A percentile compares a stretch with the other conserved stretches of the same genome.
phyloP scores from a whole-genome alignment of 345 rosid species.

The Melastoma malabathricum region DNA sequence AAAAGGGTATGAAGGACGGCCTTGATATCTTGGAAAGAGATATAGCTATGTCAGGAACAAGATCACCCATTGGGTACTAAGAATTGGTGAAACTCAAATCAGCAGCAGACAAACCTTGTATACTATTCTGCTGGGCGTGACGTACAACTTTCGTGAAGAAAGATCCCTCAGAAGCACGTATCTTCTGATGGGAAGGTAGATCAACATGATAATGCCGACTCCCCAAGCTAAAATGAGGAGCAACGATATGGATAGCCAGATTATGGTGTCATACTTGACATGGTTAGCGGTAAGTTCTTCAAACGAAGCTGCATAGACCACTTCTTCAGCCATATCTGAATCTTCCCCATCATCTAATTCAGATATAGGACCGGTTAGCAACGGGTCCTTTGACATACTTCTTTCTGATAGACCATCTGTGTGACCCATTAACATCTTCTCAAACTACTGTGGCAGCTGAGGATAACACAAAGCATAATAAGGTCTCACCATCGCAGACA shows the following conservation, averaged over 20 bases:
- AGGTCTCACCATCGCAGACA: too few species aligned
- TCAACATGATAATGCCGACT: conserved; percentile 53
- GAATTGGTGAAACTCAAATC: background rate
- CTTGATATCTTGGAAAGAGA: conserved; percentile 35
- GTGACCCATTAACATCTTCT: conserved; percentile 42
- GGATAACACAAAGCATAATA: too few species aligned
- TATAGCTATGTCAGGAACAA: too few species aligned
- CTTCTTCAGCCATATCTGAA: conserved; percentile 21
- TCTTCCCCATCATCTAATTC: conserved; percentile 24
- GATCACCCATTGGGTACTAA: background rate
- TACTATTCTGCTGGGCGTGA: conserved; percentile 46
- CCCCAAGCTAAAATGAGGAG: conserved; percentile 75
- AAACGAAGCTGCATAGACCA: conserved; percentile 43
- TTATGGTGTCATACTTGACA: conserved; percentile 42
- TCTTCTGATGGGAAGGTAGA: conserved; percentile 48
- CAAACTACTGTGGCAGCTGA: background rate
- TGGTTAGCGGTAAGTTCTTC: conserved; percentile 35
- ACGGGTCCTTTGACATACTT: conserved; percentile 25
- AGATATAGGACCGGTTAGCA: conserved; percentile 25
- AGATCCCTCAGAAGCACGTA: conserved; percentile 44
- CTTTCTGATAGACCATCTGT: conserved; percentile 31
- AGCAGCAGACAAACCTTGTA: conserved; percentile 37
- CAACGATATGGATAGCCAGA: conserved; percentile 58
- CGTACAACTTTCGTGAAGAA: conserved; percentile 49
- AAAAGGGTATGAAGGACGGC: conserved; percentile 52